Evolutionary conservation across 2,329 filamentous ascomycete species (phyloP), one percentile per base, ranked within the genome.

Genomic region (Colletotrichum orbiculare): DNA sequence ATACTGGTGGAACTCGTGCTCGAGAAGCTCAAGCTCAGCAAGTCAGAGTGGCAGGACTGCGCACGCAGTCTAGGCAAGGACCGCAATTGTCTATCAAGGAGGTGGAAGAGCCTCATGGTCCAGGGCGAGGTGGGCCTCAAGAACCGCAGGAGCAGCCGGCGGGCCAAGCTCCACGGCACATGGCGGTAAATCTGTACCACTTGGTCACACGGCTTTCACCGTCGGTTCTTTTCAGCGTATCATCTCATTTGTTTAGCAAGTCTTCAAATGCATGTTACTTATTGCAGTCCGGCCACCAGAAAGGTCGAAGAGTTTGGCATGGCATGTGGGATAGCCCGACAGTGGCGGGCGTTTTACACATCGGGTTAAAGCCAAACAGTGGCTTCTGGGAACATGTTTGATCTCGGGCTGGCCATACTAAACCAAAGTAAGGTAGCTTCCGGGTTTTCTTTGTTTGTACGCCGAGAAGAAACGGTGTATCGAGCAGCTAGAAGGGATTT

Each of bases 41-140:
- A 87, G 75, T 81, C 83, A 54, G 87, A 91, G 63, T 90, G 88
- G 88, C 86, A 89, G 64, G 88, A 91, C 72, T 90, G 88, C 74
- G 88, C 88, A 47, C 81, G 87, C 64, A 87, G 81, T 69, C 78
- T 91, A 8, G 88, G 88, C 67, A 87, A 84, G 70, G 87, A 89
- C 75, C 80, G 85, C 55, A 79, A 82, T 63, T 85, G 82, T 64
- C 79, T 89, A 49, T 84, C 83, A 46, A 79, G 83, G 54, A 78
- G 89, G 70, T 91, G 89, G 89, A 88, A 85, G 79, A 88, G 83
- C 60, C 77, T 91, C 41, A 83, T 90, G 75, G 75, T 81, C 47
- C 80, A 79, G 64, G 87, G 87, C 57, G 86, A 89, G 35, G 79
- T 90, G 25, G 87, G 87, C 8, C 76, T 90, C 71, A 88, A 87